Base-by-base conservation (phyloP, 2,329 filamentous ascomycete species). In the Phyllosticta citrichinensis region DNA sequence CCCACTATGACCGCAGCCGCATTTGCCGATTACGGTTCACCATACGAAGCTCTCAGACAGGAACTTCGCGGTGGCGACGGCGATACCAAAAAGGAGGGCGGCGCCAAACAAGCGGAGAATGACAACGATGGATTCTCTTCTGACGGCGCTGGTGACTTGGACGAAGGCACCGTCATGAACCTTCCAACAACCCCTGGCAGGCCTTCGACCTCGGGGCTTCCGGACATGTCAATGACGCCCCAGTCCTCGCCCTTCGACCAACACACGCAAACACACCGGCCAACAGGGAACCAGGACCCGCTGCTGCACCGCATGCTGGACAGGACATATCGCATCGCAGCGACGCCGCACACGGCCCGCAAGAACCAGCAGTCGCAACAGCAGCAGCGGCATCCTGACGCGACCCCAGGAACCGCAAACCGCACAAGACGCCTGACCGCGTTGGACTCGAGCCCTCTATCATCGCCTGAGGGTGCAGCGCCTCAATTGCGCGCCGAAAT, bases 261-360 rank as follows among this genome's bases (percentile, higher is more conserved):
- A 75, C 68, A 71, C 72, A 72, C 75, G 63, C 69, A 75, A 65
- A 62, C 72, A 30, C 70, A 70, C 64, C 74, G 75, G 57, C 68
- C 68, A 40, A 65, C 69, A 12, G 71, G 71, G 62, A 77, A 75
- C 68, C 83, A 85, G 63, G 91, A 97, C 70, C 89, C 89, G 2
- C 80, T 97, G 9, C 81, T 99, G 51, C 93, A 97, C 73, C 89
- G 88, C 62, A 81, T 97, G n/a, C 83, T 96, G 5, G 92, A 97
- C 78, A 97, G 95, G 75, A 97, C 89, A 62, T 99, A 96, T 77
- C 89, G 93, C 33, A 81, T 99, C 24, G 90, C 95, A 74, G 91
- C 93, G 5, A 99, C 94, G 10, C 94, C 94, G 0, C 86, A 94
- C 66, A 87, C 85, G 10, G 77, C 76, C 51, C 71, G 72, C 5